Percentiles rank a stretch among this genome's conserved stretches.
Conservation (phyloP, 202 grass and related monocot genomes). For the Zizania palustris region DNA sequence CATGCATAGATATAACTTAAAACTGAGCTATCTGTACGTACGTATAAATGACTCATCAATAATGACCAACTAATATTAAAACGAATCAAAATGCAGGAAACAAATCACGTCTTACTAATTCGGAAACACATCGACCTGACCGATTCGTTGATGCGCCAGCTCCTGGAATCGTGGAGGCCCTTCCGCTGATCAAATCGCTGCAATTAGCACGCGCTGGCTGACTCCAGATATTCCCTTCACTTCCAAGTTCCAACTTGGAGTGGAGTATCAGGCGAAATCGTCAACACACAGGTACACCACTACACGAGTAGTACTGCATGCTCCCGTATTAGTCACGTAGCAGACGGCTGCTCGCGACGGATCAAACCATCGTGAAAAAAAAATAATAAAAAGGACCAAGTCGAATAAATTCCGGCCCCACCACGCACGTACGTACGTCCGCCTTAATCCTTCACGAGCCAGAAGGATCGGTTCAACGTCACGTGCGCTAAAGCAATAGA, state of each 20-base stretch:
- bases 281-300: conserved; percentile 21
- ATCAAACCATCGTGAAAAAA: not conserved
- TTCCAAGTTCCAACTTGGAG: not conserved
- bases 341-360: not conserved
- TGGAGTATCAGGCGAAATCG: not conserved
- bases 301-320: too few relatives aligned
- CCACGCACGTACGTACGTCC: too few relatives aligned
- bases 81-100: not conserved
- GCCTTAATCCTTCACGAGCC: not conserved
- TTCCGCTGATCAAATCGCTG: not conserved
- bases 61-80: not conserved
- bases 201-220: not conserved
- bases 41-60: not conserved
- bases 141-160: not conserved
- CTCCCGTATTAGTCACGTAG: too few relatives aligned
- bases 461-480: not conserved
- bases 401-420: not conserved
- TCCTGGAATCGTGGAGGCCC: not conserved
- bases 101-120: not conserved
- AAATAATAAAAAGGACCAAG: too few relatives aligned
- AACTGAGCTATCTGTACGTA: not conserved
- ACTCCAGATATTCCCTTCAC: conserved; percentile 9
- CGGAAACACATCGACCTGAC: conserved; percentile 7
- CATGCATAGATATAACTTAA: too few relatives aligned
- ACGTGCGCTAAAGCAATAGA: not conserved